Evolutionary conservation across 345 rosid species (phyloP).

Genomic region (Mallotus nudiflorus): DNA sequence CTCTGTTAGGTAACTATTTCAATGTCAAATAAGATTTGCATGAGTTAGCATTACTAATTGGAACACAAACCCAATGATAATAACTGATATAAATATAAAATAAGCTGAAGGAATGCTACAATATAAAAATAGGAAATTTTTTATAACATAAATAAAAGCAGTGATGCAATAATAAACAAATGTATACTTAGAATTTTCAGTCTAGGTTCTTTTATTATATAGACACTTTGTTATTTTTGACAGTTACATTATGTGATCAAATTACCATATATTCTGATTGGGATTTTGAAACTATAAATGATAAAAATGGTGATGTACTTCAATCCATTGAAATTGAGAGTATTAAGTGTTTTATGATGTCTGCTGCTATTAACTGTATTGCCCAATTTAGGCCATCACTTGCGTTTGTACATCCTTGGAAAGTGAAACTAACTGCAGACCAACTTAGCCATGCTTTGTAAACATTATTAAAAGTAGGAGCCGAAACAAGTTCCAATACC

Average conservation of each 20-base stretch:
- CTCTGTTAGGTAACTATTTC: slow-evolving; percentile 49
- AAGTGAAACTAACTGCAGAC: not conserved
- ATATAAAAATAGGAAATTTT: not conserved
- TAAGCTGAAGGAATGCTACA: not conserved
- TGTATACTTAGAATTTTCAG: too few species aligned
- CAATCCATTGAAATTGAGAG: not conserved
- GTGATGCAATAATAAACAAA: not conserved
- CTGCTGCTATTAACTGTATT: not conserved
- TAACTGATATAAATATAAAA: not conserved
- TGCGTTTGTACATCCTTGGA: not conserved
- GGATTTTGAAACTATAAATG: not conserved
- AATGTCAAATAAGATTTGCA: slow-evolving; percentile 2
- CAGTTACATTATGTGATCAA: not conserved
- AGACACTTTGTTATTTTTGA: too few species aligned
- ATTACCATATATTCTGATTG: not conserved
- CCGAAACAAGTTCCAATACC: not conserved
- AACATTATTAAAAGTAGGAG: not conserved
- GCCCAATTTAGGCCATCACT: not conserved
- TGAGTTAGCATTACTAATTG: slow-evolving; percentile 15
- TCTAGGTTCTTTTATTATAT: too few species aligned
- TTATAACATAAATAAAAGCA: not conserved
- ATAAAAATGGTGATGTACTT: not conserved
- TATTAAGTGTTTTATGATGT: not conserved
- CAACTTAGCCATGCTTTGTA: not conserved
- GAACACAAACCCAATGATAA: not conserved